Evolutionary conservation across 768 basidiomycete species (phyloP).

Genomic region (Amanita polypyramis): DNA sequence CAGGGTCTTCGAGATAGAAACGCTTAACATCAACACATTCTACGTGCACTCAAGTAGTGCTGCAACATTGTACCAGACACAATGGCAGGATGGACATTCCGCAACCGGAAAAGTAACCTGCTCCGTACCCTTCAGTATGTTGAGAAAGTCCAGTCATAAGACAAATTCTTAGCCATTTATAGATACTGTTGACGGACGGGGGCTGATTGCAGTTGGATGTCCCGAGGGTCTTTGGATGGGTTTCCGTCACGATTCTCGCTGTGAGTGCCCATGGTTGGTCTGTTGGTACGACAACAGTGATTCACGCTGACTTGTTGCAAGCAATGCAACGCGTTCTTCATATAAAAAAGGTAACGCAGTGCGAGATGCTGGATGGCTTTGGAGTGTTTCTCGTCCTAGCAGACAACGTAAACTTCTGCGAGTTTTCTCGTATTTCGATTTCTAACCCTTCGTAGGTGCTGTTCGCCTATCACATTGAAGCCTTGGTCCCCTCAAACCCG

Average conservation of each 20-base stretch:
- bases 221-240: slow-evolving; percentile 98
- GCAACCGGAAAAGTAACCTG: slow-evolving; percentile 86
- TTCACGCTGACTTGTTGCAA: slow-evolving; percentile 17
- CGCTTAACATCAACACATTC: slow-evolving; percentile 84
- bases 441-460: slow-evolving; percentile 42
- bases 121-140: slow-evolving; percentile 84
- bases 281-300: not conserved
- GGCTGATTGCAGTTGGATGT: slow-evolving; percentile 88
- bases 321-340: slow-evolving; percentile 91
- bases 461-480: slow-evolving; percentile 94
- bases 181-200: slow-evolving; percentile 82
- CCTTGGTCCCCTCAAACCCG: slow-evolving; percentile 78
- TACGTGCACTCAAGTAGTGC: slow-evolving; percentile 58
- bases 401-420: slow-evolving; percentile 51
- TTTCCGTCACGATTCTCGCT: slow-evolving; percentile 79
- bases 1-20: slow-evolving; percentile 90
- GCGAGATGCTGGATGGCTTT: slow-evolving; percentile 93
- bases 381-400: slow-evolving; percentile 93
- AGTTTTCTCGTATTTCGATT: not conserved
- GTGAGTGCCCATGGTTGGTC: slow-evolving; percentile 31
- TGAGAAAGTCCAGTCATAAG: slow-evolving; percentile 11
- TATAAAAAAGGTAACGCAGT: slow-evolving; percentile 88
- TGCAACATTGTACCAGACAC: slow-evolving; percentile 32
- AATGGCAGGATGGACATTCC: slow-evolving; percentile 61
- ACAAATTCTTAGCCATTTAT: slow-evolving; percentile 4